phyloP scores from a whole-genome alignment of 805 yeast genomes.

The Sugiyamaella valdiviana region DNA sequence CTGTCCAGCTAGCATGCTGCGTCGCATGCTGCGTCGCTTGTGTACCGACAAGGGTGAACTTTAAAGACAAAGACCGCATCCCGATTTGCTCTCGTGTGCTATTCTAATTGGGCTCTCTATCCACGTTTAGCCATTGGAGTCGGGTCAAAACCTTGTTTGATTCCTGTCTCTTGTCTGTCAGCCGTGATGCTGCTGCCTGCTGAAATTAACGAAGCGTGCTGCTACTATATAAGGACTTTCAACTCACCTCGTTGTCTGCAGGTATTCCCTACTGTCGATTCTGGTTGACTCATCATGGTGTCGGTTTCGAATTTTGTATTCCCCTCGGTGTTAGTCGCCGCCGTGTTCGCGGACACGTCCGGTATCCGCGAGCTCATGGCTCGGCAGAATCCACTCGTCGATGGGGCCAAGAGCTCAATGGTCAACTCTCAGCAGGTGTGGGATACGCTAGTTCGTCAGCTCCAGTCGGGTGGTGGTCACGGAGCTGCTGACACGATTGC shows the following conservation, averaged over 20 bases:
- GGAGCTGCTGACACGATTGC: constrained; percentile 9
- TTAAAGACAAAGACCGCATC: neutral
- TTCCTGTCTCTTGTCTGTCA: neutral
- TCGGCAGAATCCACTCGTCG: neutral
- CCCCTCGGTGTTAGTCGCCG: neutral
- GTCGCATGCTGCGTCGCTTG: too few relatives aligned
- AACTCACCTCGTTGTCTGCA: too few relatives aligned
- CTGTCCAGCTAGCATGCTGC: too few relatives aligned
- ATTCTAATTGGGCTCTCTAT: neutral
- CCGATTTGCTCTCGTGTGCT: neutral
- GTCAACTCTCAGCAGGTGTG: constrained; percentile 1
- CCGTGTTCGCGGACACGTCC: neutral
- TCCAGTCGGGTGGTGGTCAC: neutral
- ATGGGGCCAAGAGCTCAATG: constrained; percentile 1
- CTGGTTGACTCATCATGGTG: neutral
- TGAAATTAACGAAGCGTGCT: neutral
- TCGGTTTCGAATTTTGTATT: neutral
- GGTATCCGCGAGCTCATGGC: neutral
- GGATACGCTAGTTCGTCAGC: neutral
- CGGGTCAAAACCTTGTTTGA: neutral
- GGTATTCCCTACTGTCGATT: neutral
- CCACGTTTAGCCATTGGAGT: neutral
- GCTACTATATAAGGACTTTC: neutral
- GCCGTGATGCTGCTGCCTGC: neutral
- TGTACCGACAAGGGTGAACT: neutral